A percentile compares a stretch with the other conserved stretches of the same genome.
Conservation (phyloP, 495 filamentous ascomycete genomes). For the Talaromyces ruber region DNA sequence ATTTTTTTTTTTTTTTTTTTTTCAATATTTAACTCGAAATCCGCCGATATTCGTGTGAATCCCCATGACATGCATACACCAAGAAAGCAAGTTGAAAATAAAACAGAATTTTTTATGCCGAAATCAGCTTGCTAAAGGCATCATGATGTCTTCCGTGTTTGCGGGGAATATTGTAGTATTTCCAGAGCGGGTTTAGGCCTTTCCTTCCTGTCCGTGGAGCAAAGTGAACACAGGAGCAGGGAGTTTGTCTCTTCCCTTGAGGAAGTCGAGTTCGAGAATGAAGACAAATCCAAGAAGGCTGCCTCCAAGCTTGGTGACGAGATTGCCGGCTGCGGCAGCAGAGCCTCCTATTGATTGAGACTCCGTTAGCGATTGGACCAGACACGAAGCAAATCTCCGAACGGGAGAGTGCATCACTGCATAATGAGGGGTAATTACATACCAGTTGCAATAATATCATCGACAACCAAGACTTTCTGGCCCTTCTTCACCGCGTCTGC, state of each 20-base stretch:
- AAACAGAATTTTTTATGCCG: not conserved
- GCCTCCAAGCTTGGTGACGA: constrained; percentile 82
- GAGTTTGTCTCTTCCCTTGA: constrained; percentile 86
- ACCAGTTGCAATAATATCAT: constrained; percentile 99
- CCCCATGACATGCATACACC: not conserved
- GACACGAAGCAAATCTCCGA: not conserved
- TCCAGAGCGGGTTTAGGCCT: constrained; percentile 4
- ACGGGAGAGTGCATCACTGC: not conserved
- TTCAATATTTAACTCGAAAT: not conserved
- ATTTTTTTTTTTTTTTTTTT: not conserved
- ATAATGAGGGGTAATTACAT: constrained; percentile 20
- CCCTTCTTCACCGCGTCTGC: constrained; percentile 72
- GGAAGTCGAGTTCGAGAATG: constrained; percentile 90
- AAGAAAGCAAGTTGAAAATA: not conserved
- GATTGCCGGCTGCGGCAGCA: constrained; percentile 74
- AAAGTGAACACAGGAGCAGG: constrained; percentile 79
- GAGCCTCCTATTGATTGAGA: constrained; percentile 61
- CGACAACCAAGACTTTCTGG: constrained; percentile 84
- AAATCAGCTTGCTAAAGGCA: not conserved
- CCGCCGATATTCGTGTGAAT: not conserved
- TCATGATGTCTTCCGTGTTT: not conserved
- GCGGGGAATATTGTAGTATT: not conserved
- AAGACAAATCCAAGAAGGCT: constrained; percentile 82
- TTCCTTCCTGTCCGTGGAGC: constrained; percentile 50
- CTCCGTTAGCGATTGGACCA: constrained; percentile 9